phyloP scores from a whole-genome alignment of 768 basidiomycete species.

The Auriscalpium vulgare region DNA sequence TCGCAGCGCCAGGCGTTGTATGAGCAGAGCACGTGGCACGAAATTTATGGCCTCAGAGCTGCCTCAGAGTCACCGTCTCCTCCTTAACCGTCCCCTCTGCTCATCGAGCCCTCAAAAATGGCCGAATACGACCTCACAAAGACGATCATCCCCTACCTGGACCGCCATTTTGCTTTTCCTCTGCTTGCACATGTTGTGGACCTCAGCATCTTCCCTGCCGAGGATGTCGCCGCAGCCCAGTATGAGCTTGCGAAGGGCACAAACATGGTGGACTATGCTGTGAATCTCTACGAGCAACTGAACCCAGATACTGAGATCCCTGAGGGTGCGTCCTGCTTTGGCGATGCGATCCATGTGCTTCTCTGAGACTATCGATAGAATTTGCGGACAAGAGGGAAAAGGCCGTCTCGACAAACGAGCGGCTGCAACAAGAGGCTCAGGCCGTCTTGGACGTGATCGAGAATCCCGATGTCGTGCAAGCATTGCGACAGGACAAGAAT shows the following conservation, averaged over 20 bases:
- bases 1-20: too few species aligned
- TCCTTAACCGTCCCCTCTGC: not conserved
- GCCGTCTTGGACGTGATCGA: slow-evolving; percentile 93
- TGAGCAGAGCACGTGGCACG: not conserved
- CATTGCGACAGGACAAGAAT: slow-evolving; percentile 91
- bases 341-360: not conserved
- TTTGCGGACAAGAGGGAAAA: slow-evolving; percentile 76
- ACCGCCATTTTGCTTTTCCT: slow-evolving; percentile 92
- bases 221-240: slow-evolving; percentile 82
- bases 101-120: slow-evolving; percentile 35
- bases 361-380: slow-evolving; percentile 38
- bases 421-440: slow-evolving; percentile 83
- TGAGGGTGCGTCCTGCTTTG: slow-evolving; percentile 38
- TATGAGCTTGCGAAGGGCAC: slow-evolving; percentile 97
- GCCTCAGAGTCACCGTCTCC: too few species aligned
- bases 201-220: slow-evolving; percentile 62
- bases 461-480: slow-evolving; percentile 92
- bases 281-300: slow-evolving; percentile 70
- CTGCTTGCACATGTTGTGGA: slow-evolving; percentile 83
- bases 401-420: slow-evolving; percentile 77
- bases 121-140: slow-evolving; percentile 88
- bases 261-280: slow-evolving; percentile 96
- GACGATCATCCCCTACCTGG: slow-evolving; percentile 85
- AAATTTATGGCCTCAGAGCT: not conserved
- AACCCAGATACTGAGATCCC: slow-evolving; percentile 66